Conservation (phyloP, 164 flowering plant species). For the Pachysandra terminalis region DNA sequence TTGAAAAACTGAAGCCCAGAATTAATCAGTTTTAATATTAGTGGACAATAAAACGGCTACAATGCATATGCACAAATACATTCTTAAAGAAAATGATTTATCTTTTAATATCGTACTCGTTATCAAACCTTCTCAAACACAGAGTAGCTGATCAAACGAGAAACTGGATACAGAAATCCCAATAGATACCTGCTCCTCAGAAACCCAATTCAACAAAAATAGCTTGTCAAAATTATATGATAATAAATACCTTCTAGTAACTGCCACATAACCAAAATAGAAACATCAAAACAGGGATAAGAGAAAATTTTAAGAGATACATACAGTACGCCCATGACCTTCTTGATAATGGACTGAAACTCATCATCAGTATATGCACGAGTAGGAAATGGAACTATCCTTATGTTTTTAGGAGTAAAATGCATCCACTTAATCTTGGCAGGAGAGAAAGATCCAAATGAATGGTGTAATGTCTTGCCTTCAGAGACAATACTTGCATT, state of each 20-base stretch:
- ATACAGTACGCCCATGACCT: slow-evolving; percentile 94
- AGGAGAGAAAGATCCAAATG: slow-evolving; percentile 18
- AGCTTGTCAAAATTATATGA: not conserved
- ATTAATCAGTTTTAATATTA: not conserved
- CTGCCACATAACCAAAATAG: not conserved
- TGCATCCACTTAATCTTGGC: slow-evolving; percentile 41
- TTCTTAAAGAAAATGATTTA: not conserved
- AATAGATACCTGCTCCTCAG: slow-evolving; percentile 68
- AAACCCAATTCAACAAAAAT: slow-evolving; percentile 13
- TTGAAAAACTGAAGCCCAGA: not conserved
- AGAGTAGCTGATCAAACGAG: slow-evolving; percentile 88
- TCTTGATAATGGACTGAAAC: slow-evolving; percentile 88
- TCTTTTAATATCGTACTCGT: not conserved
- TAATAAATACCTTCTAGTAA: no score
- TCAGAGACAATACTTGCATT: slow-evolving; percentile 16
- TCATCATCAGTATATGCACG: slow-evolving; percentile 94
- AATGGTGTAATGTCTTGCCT: slow-evolving; percentile 15
- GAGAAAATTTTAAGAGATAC: slow-evolving; percentile 18
- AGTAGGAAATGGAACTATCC: slow-evolving; percentile 96
- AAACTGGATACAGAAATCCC: slow-evolving; percentile 94
- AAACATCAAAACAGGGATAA: not conserved
- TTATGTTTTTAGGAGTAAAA: slow-evolving; percentile 68
- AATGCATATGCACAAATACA: not conserved
- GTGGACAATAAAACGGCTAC: not conserved
- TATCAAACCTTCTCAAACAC: slow-evolving; percentile 88